Percentiles rank a stretch among this genome's conserved stretches.
These are phyloP conservation scores for Aureobasidium leucospermi DNA, from an alignment of 2,329 filamentous ascomycete genomes.

Conservation along the genomic window DNA sequence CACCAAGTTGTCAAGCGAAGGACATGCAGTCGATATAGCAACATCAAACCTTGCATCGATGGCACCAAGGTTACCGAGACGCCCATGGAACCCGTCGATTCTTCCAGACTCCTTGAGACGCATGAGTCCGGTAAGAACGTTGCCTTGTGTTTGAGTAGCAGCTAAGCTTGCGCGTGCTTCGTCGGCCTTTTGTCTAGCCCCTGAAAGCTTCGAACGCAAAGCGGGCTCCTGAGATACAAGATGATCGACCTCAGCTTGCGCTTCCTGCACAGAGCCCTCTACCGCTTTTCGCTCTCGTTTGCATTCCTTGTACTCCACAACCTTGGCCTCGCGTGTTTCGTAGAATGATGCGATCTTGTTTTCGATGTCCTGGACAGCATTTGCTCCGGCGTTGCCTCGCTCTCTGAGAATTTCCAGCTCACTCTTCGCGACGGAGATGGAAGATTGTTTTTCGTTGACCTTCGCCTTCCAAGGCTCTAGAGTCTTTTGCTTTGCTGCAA, in stretches of 20 bases:
- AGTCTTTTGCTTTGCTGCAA: slow-evolving; percentile 84
- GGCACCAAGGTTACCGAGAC: slow-evolving; percentile 85
- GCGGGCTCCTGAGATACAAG: slow-evolving; percentile 72
- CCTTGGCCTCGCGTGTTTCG: slow-evolving; percentile 62
- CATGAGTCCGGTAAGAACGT: slow-evolving; percentile 81
- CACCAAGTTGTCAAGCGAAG: slow-evolving; percentile 87
- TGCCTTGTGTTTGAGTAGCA: slow-evolving; percentile 79
- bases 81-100: slow-evolving; percentile 94
- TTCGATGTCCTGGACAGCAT: slow-evolving; percentile 75
- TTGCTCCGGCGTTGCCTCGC: slow-evolving; percentile 77
- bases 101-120: slow-evolving; percentile 91
- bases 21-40: slow-evolving; percentile 95
- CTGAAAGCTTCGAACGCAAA: slow-evolving; percentile 76
- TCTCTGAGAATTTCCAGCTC: slow-evolving; percentile 88
- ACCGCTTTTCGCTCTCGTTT: slow-evolving; percentile 64
- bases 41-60: slow-evolving; percentile 94
- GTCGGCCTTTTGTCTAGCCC: slow-evolving; percentile 87
- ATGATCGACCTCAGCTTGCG: slow-evolving; percentile 65
- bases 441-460: slow-evolving; percentile 91
- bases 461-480: slow-evolving; percentile 95
- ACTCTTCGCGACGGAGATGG: slow-evolving; percentile 88
- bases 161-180: slow-evolving; percentile 87
- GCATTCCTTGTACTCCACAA: slow-evolving; percentile 66
- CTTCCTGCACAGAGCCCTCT: slow-evolving; percentile 65
- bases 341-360: slow-evolving; percentile 69